A percentile compares a stretch with the other conserved stretches of the same genome.
Evolutionary conservation across 495 filamentous ascomycete species (phyloP).

Genomic region (Podospora fimiseda): DNA sequence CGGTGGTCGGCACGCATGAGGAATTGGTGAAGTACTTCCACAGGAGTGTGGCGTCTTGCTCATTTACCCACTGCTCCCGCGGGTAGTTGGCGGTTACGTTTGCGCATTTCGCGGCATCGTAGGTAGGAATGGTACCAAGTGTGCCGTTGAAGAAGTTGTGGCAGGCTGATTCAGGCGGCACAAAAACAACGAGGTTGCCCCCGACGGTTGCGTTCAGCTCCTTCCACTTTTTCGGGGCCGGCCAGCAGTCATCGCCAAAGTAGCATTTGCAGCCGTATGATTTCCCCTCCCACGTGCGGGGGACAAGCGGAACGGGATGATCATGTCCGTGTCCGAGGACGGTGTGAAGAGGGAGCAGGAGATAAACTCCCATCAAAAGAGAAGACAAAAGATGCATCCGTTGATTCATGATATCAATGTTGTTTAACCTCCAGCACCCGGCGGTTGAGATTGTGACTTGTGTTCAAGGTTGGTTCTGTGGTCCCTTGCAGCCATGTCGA

Average conservation of each 20-base stretch:
- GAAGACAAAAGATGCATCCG: not conserved
- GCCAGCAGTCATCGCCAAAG: conserved; percentile 25
- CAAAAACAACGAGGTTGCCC: conserved; percentile 17
- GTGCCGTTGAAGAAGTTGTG: conserved; percentile 13
- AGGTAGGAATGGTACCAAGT: conserved; percentile 19
- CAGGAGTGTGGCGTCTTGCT: conserved; percentile 19
- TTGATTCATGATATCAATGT: not conserved
- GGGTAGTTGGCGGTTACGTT: conserved; percentile 19
- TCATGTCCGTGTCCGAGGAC: not conserved
- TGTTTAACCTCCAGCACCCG: too few relatives aligned
- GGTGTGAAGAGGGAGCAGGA: not conserved
- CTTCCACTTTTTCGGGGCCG: conserved; percentile 17
- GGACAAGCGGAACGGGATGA: not conserved
- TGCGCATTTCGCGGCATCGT: conserved; percentile 21
- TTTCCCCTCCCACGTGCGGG: conserved; percentile 10
- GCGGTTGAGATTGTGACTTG: too few relatives aligned
- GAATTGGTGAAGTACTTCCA: conserved; percentile 29
- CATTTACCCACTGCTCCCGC: conserved; percentile 2
- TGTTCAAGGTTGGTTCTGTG: too few relatives aligned
- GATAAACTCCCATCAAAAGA: not conserved
- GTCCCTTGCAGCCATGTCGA: too few relatives aligned
- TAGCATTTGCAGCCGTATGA: conserved; percentile 28
- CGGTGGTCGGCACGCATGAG: conserved; percentile 36
- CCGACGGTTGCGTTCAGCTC: conserved; percentile 21
- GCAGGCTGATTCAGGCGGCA: conserved; percentile 22